A percentile compares a stretch with the other conserved stretches of the same genome.
Evolutionary conservation across 1,139 yeast genomes (phyloP).

Genomic region (Lodderomyces jiufengensis): DNA sequence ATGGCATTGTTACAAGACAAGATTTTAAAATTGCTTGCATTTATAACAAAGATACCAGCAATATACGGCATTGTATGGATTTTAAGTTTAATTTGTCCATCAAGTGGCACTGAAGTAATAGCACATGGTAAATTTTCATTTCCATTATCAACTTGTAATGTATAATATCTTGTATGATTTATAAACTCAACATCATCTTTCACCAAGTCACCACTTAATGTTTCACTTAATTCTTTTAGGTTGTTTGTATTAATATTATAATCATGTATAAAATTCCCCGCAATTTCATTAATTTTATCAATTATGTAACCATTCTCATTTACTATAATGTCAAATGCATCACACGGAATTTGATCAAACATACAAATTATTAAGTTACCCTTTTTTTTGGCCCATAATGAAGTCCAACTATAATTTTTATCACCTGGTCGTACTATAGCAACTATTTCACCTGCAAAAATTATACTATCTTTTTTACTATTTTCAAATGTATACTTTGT

Average conservation of each 20-base stretch:
- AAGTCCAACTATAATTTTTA: conserved; percentile 65
- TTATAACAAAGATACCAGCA: conserved; percentile 80
- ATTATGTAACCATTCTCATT: conserved; percentile 29
- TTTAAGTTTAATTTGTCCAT: conserved; percentile 51
- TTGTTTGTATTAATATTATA: conserved; percentile 15
- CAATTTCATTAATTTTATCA: conserved; percentile 36
- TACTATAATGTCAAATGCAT: conserved; percentile 62
- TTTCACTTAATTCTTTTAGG: conserved; percentile 29
- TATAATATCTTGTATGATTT: conserved; percentile 60
- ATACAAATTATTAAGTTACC: conserved; percentile 73
- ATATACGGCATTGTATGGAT: conserved; percentile 80
- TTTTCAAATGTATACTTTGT: conserved; percentile 23
- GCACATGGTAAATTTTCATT: conserved; percentile 64
- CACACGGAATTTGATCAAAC: conserved; percentile 85
- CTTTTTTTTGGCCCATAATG: conserved; percentile 82
- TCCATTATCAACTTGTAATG: conserved; percentile 44
- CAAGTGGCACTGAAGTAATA: conserved; percentile 53
- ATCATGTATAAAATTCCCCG: conserved; percentile 35
- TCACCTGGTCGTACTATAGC: conserved; percentile 52
- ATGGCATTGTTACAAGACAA: conserved; percentile 76
- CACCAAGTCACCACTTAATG: conserved; percentile 26
- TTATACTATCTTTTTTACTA: conserved; percentile 24
- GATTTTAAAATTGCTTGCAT: conserved; percentile 43
- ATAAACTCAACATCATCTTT: conserved; percentile 43
- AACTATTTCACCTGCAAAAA: conserved; percentile 54